phyloP scores from a whole-genome alignment of 164 flowering plant species.

The Warburgia ugandensis region DNA sequence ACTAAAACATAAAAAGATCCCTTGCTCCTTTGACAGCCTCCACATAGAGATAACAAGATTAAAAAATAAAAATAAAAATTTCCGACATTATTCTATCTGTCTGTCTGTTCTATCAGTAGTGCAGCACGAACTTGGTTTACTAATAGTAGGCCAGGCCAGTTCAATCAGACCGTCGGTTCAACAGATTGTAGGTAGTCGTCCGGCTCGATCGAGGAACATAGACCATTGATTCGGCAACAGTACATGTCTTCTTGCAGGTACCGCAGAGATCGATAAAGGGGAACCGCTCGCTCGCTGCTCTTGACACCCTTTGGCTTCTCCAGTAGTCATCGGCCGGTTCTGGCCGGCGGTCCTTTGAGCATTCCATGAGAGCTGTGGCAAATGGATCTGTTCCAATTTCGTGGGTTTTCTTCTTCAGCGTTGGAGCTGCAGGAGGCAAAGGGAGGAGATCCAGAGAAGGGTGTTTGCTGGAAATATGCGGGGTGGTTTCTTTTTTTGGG shows the following conservation, averaged over 20 bases:
- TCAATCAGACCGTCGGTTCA: not conserved
- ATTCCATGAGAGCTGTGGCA: constrained; percentile 2
- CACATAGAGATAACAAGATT: too few species aligned
- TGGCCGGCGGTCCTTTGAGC: constrained; percentile 3
- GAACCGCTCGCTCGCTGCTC: not conserved
- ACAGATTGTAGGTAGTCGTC: not conserved
- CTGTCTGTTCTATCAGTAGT: too few species aligned
- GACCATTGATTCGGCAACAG: not conserved
- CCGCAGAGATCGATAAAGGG: constrained; percentile 5
- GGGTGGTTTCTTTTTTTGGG: constrained; percentile 3
- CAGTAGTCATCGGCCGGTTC: not conserved
- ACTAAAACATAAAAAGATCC: too few species aligned
- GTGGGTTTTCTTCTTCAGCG: not conserved
- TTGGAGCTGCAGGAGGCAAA: constrained; percentile 2
- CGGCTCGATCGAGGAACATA: not conserved
- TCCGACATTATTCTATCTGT: too few species aligned
- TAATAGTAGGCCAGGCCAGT: too few species aligned
- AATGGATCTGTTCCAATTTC: constrained; percentile 3
- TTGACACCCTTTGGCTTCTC: not conserved
- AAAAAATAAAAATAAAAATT: too few species aligned
- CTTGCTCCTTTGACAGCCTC: too few species aligned
- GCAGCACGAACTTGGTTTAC: too few species aligned
- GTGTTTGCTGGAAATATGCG: not conserved
- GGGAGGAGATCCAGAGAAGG: constrained; percentile 2
- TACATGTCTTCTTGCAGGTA: not conserved